These are phyloP conservation scores for Kalanchoe fedtschenkoi DNA, from an alignment of 164 flowering plant species.

Conservation along the genomic window DNA sequence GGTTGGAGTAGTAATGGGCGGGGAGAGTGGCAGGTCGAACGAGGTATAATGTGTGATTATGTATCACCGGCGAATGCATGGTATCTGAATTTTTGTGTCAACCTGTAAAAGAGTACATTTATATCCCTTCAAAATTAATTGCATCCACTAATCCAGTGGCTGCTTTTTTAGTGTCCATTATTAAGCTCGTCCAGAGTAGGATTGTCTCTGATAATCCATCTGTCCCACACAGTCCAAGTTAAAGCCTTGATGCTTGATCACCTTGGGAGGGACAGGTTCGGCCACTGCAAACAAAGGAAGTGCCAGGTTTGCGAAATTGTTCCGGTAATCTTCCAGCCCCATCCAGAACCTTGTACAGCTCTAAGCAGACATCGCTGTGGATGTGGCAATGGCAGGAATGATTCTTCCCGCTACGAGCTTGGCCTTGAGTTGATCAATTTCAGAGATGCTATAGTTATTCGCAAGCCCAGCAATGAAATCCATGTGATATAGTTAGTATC, in stretches of 20 bases:
- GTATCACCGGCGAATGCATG: not conserved
- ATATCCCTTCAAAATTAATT: not conserved
- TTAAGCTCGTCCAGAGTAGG: conserved; percentile 61
- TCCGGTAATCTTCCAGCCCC: conserved; percentile 77
- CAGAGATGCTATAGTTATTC: conserved; percentile 82
- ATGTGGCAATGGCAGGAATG: conserved; percentile 84
- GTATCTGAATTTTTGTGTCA: not conserved
- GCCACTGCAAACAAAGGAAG: conserved; percentile 81
- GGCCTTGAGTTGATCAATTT: conserved; percentile 83
- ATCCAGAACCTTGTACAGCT: conserved; percentile 68
- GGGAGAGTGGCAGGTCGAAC: not conserved
- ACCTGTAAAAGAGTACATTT: not conserved
- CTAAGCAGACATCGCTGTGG: conserved; percentile 86
- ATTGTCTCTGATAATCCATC: conserved; percentile 57
- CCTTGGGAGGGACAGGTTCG: conserved; percentile 85
- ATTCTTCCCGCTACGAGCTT: conserved; percentile 88
- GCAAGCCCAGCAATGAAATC: conserved; percentile 80
- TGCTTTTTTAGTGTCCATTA: not conserved
- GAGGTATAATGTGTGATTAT: not conserved
- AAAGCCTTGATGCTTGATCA: conserved; percentile 60
- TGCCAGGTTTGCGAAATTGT: conserved; percentile 79
- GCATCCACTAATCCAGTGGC: not conserved
- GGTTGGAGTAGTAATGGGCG: not conserved
- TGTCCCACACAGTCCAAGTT: conserved; percentile 92
- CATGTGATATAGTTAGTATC: conserved; percentile 78